Base-by-base conservation (phyloP, 306 rosid genomes). In the Vachellia collinsii region DNA sequence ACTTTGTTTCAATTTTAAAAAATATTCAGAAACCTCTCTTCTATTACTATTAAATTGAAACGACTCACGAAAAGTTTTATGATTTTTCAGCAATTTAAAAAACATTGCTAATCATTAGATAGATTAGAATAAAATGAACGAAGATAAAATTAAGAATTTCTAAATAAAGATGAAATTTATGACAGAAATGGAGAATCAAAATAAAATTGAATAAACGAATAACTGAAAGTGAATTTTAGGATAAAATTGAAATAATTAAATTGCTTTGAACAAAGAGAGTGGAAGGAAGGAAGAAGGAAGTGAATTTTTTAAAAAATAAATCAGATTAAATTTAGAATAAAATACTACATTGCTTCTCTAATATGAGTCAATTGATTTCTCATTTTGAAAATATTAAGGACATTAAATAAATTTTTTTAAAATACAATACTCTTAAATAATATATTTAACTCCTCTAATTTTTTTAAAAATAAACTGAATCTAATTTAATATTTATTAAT, bases 1-100 rank as follows among this genome's bases (percentile, higher is more conserved):
- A 56, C n/a, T 54, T 54, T 54, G n/a, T 54, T 56, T 56, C 63
- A 56, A 56, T 20, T 20, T 56, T 56, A n/a, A 56, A 56, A 56
- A 56, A n/a, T 56, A 56, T 56, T 56, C 63, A 56, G 1, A 7
- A n/a, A 3, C 12, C 7, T 54, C n/a, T 20, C 34, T 20, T 20
- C 63, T n/a, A 53, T 19, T n/a, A n/a, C 11, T 0, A 54, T 7
- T 19, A 19, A 54, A 54, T 54, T 54, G 19, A n/a, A 54, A n/a
- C n/a, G 8, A n/a, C 19, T 8, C 20, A 19, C 19, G 6, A 53
- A 17, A 51, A 16, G 5, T 17, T 13, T 47, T 12, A 51, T 6
- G 22, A 19, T 0, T 17, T 7, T 5, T 19, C 23, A 19, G 23
- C 6, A 6, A 53, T 17, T 19, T 53, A 3, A 53, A 54, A 54